Percentiles rank a stretch among this genome's conserved stretches.
These are phyloP conservation scores for Adansonia grandidieri DNA, from an alignment of 441 rosid genomes.

Conservation along the genomic window DNA sequence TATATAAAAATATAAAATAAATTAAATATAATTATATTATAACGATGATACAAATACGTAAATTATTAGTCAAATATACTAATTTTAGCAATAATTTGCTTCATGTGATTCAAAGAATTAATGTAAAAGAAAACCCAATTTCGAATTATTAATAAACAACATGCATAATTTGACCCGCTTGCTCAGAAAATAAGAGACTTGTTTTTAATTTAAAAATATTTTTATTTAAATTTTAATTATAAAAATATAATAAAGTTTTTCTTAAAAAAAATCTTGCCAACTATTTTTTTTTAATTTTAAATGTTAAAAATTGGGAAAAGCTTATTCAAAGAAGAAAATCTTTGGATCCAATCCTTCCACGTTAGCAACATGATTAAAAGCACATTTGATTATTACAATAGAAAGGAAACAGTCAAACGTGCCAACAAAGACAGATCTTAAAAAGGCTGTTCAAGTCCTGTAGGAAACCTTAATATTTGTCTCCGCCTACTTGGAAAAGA, in stretches of 20 bases:
- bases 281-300: not conserved
- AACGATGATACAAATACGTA: too few relatives aligned
- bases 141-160: not conserved
- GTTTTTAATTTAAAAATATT: too few relatives aligned
- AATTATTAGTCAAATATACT: too few relatives aligned
- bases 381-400: not conserved
- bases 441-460: not conserved
- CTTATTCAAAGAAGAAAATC: not conserved
- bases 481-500: not conserved
- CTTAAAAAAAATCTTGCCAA: too few relatives aligned
- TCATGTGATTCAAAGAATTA: not conserved
- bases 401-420: slow-evolving; percentile 29
- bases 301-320: not conserved
- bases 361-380: slow-evolving; percentile 21
- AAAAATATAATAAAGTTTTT: too few relatives aligned
- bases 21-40: too few relatives aligned
- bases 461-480: slow-evolving; percentile 30
- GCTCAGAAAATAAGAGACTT: too few relatives aligned
- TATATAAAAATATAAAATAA: too few relatives aligned
- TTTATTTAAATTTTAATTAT: not conserved
- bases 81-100: not conserved
- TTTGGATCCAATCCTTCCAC: not conserved
- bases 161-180: not conserved
- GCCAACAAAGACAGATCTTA: not conserved
- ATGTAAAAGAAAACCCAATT: not conserved